Base-by-base conservation (phyloP, 805 yeast species). In the Saturnispora hagleri region DNA sequence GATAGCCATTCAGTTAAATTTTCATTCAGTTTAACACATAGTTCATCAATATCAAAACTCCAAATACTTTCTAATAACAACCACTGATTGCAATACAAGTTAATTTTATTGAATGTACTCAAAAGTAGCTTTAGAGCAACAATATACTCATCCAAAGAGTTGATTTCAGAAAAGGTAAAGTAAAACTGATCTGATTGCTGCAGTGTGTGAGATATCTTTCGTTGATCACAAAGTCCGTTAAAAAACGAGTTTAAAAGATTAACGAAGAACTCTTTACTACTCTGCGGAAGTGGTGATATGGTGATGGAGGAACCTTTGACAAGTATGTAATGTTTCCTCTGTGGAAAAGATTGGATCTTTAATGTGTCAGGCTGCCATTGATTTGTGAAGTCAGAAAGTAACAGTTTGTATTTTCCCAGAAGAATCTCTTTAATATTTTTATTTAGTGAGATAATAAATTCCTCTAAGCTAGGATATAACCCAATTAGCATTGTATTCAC, bases 61-160 rank as follows among this genome's bases (percentile, higher is more conserved):
- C 89, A 82, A 4, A 85, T 62, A 1, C 73, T 63, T 59, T 82
- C 85, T 27, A 83, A 69, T 20, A 65, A 66, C 2, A 60, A 58
- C 95, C 95, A 86, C 17, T 43, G 15, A 3, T 36, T 15, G 10
- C 44, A 15, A 46, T 41, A 55, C 3, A 13, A 8, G 2, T 33
- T n/a, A 4, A 50, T 42, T 26, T 51, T 31, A 4, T 7, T n/a
- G 35, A 42, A 40, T 8, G 12, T 13, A 1, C 18, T 17, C 3
- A 22, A 22, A 13, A 55, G 44, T 18, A 8, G 3, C 4, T 2
- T 27, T 5, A 49, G 6, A 13, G 46, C 26, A 12, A 13, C 4
- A 6, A 43, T n/a, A 44, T 53, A 55, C 5, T 33, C 41, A 18
- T 20, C 24, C 4, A 36, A 27, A 26, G 15, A 20, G 5, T 28